Conservation (phyloP, 1,284 basidiomycete genomes). For the Boletus mariae region DNA sequence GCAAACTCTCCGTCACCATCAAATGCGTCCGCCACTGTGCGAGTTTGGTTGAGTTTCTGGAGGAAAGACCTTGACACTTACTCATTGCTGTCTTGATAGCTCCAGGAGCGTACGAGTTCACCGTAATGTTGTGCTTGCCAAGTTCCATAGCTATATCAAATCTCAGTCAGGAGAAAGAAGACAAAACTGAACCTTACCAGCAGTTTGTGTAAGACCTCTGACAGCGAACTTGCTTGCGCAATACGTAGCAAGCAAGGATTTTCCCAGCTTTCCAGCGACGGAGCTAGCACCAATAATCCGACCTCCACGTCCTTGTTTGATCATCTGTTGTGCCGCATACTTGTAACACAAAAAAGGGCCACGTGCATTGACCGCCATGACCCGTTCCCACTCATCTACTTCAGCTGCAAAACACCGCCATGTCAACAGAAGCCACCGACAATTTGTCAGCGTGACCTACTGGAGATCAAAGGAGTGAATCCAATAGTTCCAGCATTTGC, state of each 20-base stretch:
- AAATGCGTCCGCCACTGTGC: no score
- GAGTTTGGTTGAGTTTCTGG: background rate
- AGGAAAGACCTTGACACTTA: background rate
- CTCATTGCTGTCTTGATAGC: background rate
- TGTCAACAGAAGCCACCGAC: background rate
- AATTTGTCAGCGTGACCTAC: background rate
- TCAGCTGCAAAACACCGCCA: conserved; percentile 10
- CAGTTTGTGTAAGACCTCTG: conserved; percentile 28
- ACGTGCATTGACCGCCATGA: conserved; percentile 18
- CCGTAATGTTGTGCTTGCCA: conserved; percentile 26
- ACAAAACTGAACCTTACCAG: conserved; percentile 8
- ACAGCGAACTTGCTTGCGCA: conserved; percentile 32
- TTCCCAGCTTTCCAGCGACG: conserved; percentile 11
- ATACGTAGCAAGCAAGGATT: conserved; percentile 12
- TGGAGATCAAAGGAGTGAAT: background rate
- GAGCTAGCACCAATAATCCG: conserved; percentile 36
- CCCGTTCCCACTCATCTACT: conserved; percentile 24
- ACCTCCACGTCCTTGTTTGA: conserved; percentile 37
- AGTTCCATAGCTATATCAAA: conserved; percentile 27
- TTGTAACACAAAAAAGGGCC: background rate
- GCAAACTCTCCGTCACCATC: background rate
- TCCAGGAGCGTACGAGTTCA: conserved; percentile 25
- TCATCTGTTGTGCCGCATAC: conserved; percentile 35
- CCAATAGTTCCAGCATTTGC: background rate
- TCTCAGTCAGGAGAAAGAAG: background rate